Base-by-base conservation (phyloP, 2,329 filamentous ascomycete genomes). In the Aspergillus clavatus region DNA sequence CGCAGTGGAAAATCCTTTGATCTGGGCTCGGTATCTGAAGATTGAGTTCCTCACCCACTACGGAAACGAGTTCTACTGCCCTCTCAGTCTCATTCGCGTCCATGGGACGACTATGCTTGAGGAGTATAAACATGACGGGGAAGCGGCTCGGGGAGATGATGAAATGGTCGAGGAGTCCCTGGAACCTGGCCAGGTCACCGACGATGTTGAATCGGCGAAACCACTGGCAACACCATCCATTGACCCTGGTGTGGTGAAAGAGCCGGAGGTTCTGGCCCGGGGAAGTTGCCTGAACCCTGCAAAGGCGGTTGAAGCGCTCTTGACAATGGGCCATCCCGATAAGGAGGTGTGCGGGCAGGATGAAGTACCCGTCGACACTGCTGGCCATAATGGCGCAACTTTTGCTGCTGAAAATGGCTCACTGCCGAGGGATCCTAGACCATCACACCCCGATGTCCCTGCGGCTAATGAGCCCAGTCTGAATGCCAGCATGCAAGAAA, bases 41-140 rank as follows among this genome's bases (percentile, higher is more conserved):
- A 82, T 98, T 47, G 93, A 98, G 62, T 93, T 97, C 53, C 66
- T 97, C 39, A 89, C 83, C 4, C 91, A 98, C 64, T 98, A 91
- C 65, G 93, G 93, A 7, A 95, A 90, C 57, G 93, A 98, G 64
- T 98, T 87, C 65, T 98, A 95, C 65, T 98, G 93, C 60, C 93
- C 93, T 0, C 74, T 98, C 12, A 96, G 91, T 48, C 71, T 98
- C 14, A 74, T 98, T 42, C 82, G 93, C 43, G 86, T 98, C 4
- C 93, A 98, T 67, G 93, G 93, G 5, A 95, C 83, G 16, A 86
- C 91, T 0, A 93, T 95, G 74, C 86, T 98, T 83, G 81, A 97
- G 58, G 89, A 98, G 63, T 90, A 91, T 45, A 88, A 87, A 72
- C 89, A 91, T 62, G 87, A 95, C 44, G 84, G 87, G 45, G 88